These are phyloP conservation scores for Amanita fuliginea DNA, from an alignment of 768 basidiomycete species.

Conservation along the genomic window DNA sequence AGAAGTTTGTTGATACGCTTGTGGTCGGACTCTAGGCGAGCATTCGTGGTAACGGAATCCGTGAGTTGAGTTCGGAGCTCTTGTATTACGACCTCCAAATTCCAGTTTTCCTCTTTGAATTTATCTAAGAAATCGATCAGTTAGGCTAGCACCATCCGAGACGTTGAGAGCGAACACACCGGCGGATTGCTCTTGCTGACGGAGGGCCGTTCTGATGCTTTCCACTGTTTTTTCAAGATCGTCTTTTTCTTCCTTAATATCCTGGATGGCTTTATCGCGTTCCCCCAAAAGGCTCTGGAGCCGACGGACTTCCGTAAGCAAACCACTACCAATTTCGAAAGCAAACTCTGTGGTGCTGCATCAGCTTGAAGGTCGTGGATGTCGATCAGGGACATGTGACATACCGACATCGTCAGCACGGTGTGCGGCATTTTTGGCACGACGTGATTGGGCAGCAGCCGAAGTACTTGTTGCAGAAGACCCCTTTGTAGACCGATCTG, in stretches of 20 bases:
- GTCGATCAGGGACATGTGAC: constrained; percentile 17
- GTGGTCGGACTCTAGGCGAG: constrained; percentile 73
- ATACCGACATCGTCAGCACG: constrained; percentile 81
- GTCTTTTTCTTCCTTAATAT: constrained; percentile 87
- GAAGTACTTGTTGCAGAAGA: constrained; percentile 38
- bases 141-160: constrained; percentile 2
- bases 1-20: constrained; percentile 73
- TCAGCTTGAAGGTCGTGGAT: constrained; percentile 7
- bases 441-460: constrained; percentile 67
- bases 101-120: constrained; percentile 99
- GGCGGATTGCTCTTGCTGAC: constrained; percentile 69
- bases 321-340: constrained; percentile 91
- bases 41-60: constrained; percentile 51
- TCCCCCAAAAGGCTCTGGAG: constrained; percentile 86
- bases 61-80: constrained; percentile 65
- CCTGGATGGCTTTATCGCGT: constrained; percentile 86
- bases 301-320: constrained; percentile 85
- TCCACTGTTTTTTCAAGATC: constrained; percentile 77
- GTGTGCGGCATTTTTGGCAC: constrained; percentile 88
- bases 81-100: constrained; percentile 88
- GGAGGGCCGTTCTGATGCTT: constrained; percentile 58
- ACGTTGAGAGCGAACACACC: constrained; percentile 32
- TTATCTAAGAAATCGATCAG: constrained; percentile 45
- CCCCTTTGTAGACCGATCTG: constrained; percentile 50
- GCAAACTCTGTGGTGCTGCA: constrained; percentile 68